A percentile compares a stretch with the other conserved stretches of the same genome.
These are phyloP conservation scores for Cajanus cajan DNA, from an alignment of 306 rosid genomes.

Conservation along the genomic window DNA sequence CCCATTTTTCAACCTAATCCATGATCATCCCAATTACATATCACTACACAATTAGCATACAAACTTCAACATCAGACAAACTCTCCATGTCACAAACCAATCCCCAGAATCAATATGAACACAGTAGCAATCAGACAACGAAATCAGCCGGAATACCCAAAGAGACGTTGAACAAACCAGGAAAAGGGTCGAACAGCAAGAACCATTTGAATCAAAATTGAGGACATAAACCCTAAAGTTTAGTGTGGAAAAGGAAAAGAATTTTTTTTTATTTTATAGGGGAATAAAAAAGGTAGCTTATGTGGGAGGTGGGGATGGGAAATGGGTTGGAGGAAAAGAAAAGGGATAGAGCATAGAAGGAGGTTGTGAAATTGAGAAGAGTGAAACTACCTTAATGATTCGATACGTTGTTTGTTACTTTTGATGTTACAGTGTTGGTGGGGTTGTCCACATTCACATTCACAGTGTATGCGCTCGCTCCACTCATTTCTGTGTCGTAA, in stretches of 20 bases:
- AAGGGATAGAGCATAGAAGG: neutral
- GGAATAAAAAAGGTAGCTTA: neutral
- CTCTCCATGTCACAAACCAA: neutral
- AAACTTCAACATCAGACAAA: slow-evolving; percentile 14
- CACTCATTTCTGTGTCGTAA: slow-evolving; percentile 18
- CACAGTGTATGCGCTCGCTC: slow-evolving; percentile 7
- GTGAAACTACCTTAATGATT: neutral
- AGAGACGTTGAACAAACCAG: neutral
- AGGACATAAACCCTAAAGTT: slow-evolving; percentile 33
- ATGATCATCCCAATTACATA: neutral
- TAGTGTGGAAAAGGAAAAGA: slow-evolving; percentile 10
- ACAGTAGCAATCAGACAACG: neutral
- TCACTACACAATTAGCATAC: slow-evolving; percentile 12
- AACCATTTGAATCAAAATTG: slow-evolving; percentile 7
- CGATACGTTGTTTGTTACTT: neutral
- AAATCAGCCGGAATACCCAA: neutral
- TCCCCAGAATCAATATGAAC: neutral
- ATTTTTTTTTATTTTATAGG: neutral
- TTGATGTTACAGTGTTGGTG: neutral
- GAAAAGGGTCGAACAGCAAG: neutral
- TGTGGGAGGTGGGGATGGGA: neutral
- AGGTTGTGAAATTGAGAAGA: slow-evolving; percentile 22
- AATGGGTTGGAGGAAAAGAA: neutral
- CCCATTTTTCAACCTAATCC: neutral
- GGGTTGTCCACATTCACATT: neutral